Percentiles rank a stretch among this genome's conserved stretches.
Conservation (phyloP, 2,329 filamentous ascomycete genomes). For the Cladosporium sp. region DNA sequence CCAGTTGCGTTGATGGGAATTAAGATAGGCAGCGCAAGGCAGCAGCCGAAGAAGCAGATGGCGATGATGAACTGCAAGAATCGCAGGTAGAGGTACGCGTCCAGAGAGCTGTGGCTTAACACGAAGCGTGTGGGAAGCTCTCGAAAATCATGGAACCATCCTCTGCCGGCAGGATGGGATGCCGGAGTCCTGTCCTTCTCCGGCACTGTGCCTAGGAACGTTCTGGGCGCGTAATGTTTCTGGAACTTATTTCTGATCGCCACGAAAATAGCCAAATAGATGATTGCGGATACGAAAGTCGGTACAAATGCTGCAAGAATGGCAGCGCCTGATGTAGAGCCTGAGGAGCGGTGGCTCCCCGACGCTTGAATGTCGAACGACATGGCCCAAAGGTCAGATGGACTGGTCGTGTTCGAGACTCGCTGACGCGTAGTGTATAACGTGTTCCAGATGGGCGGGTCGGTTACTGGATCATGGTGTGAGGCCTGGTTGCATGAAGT, state of each 20-base stretch:
- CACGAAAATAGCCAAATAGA: constrained; percentile 28
- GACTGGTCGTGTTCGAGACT: not conserved
- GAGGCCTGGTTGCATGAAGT: not conserved
- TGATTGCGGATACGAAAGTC: constrained; percentile 25
- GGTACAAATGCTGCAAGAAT: constrained; percentile 32
- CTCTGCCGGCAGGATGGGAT: constrained; percentile 20
- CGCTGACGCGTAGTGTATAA: not conserved
- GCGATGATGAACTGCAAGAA: constrained; percentile 43
- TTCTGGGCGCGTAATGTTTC: constrained; percentile 31
- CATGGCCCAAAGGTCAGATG: not conserved
- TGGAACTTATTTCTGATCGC: constrained; percentile 27
- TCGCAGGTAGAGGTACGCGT: constrained; percentile 46
- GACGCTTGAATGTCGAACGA: not conserved
- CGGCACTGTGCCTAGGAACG: constrained; percentile 29
- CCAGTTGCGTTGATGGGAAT: constrained; percentile 45
- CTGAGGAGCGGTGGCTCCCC: constrained; percentile 23
- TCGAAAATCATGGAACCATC: constrained; percentile 48
- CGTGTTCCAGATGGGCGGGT: not conserved
- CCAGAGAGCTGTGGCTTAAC: constrained; percentile 46
- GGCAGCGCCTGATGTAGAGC: constrained; percentile 27
- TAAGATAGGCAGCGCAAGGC: constrained; percentile 44
- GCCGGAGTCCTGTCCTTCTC: constrained; percentile 30
- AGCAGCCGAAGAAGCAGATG: constrained; percentile 39
- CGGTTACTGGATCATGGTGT: not conserved
- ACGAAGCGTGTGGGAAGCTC: constrained; percentile 42